A percentile compares a stretch with the other conserved stretches of the same genome.
These are phyloP conservation scores for Rhinocladiella similis DNA, from an alignment of 2,329 filamentous ascomycete species.

Conservation along the genomic window DNA sequence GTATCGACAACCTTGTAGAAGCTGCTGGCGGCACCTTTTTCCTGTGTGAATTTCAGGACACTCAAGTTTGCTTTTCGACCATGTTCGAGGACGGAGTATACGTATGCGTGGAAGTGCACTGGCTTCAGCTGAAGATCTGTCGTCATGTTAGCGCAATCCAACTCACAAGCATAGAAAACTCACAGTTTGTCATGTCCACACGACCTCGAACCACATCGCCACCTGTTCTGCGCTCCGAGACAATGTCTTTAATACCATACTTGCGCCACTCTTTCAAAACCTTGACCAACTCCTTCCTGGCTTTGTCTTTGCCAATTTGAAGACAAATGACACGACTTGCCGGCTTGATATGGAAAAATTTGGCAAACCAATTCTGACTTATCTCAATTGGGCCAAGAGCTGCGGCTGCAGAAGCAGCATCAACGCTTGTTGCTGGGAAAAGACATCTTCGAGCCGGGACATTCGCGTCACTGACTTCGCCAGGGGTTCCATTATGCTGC, in stretches of 20 bases:
- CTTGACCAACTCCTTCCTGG: constrained; percentile 73
- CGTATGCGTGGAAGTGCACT: constrained; percentile 82
- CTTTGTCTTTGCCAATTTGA: constrained; percentile 67
- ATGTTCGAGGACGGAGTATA: constrained; percentile 87
- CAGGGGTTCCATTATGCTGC: background rate
- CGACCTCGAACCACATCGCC: constrained; percentile 68
- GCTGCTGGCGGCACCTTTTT: constrained; percentile 85
- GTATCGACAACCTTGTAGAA: constrained; percentile 82
- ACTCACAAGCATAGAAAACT: constrained; percentile 39
- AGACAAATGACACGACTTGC: constrained; percentile 75
- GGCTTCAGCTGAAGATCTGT: constrained; percentile 78
- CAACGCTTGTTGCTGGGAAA: constrained; percentile 24
- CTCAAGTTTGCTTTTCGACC: constrained; percentile 74
- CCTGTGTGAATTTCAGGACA: constrained; percentile 83
- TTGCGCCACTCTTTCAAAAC: constrained; percentile 77
- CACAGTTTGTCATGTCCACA: constrained; percentile 76
- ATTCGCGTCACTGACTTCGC: background rate
- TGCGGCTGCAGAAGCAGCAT: constrained; percentile 20
- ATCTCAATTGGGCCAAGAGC: constrained; percentile 57
- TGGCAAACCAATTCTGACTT: constrained; percentile 83
- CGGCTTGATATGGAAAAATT: constrained; percentile 86
- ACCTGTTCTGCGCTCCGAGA: constrained; percentile 75
- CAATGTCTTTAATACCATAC: constrained; percentile 77
- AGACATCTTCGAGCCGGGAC: constrained; percentile 6
- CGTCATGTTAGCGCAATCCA: constrained; percentile 20